Conservation (phyloP, 164 flowering plant species). For the Umbellularia californica region DNA sequence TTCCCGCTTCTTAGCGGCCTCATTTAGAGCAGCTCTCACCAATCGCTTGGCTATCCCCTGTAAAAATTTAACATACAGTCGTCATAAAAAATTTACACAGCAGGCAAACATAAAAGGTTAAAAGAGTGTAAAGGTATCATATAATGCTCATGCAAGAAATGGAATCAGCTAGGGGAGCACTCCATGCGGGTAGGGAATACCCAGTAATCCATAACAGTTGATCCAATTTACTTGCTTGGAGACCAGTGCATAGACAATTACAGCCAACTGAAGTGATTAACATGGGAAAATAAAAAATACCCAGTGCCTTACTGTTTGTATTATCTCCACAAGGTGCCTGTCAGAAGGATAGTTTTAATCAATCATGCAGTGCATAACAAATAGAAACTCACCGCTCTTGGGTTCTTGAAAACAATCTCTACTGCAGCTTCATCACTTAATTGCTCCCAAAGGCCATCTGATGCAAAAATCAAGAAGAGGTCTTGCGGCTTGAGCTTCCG, state of each 20-base stretch:
- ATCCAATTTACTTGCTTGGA: no score
- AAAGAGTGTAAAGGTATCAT: no score
- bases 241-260: background rate
- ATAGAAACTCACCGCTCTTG: constrained; percentile 44
- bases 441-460: constrained; percentile 89
- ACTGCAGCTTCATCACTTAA: constrained; percentile 63
- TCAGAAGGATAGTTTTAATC: background rate
- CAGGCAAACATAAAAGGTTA: no score
- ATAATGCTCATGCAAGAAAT: no score
- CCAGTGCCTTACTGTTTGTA: background rate
- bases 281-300: background rate
- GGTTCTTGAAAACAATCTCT: constrained; percentile 50
- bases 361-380: background rate
- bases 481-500: constrained; percentile 50
- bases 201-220: no score
- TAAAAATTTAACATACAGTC: constrained; percentile 7
- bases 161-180: no score
- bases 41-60: constrained; percentile 53
- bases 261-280: no score
- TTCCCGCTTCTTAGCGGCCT: constrained; percentile 47
- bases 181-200: no score
- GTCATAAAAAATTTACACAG: background rate
- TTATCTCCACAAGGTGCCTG: background rate
- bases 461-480: constrained; percentile 65
- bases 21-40: constrained; percentile 38